Evolutionary conservation across 345 rosid genomes (phyloP), one percentile per base, ranked within the genome.

Genomic region (Combretum micranthum): DNA sequence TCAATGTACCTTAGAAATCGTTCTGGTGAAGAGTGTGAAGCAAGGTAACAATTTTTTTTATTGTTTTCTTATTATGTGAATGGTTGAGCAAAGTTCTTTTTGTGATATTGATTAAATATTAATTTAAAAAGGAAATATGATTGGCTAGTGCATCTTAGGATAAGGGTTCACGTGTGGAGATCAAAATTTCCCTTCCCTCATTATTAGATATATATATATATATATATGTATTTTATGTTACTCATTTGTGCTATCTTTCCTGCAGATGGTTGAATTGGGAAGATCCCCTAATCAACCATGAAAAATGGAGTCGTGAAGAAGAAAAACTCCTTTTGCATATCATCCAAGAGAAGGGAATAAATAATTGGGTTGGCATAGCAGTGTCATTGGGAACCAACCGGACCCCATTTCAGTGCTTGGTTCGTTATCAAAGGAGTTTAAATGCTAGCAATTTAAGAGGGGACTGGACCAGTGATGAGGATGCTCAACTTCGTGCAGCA

Each of bases 381-480:
- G 75, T 72, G 46, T 79, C 75, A 21, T 60, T 87, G 62, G 91
- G 87, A 64, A 85, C 83, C 45, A 82, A 79, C 62, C 76, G 97
- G 73, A 87, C 92, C 15, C 97, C 99, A n/a, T 87, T 82, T 72
- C 82, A 85, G 44, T 93, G 99, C 69, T 69, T 93, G 77, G 74
- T 67, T 55, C 87, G 88, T 44, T 93, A 81, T 70, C 96, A 93
- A 42, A 82, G 99, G 72, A 87, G 90, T 69, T 70, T 85, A 63
- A 89, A 93, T 71, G 75, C 84, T 37, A 67, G 57, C 67, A 83
- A 89, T 65, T 52, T 93, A 68, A 85, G 58, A 59, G 68, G 79
- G 50, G 90, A 82, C 57, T 93, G 99, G 97, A 89, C 87, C 20
- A 44, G 71, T 59, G 99, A 82, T 60, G 97, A 93, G 67, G 97